Evolutionary conservation across 768 basidiomycete genomes (phyloP), one percentile per base, ranked within the genome.

Genomic region (Amylocystis lapponica): DNA sequence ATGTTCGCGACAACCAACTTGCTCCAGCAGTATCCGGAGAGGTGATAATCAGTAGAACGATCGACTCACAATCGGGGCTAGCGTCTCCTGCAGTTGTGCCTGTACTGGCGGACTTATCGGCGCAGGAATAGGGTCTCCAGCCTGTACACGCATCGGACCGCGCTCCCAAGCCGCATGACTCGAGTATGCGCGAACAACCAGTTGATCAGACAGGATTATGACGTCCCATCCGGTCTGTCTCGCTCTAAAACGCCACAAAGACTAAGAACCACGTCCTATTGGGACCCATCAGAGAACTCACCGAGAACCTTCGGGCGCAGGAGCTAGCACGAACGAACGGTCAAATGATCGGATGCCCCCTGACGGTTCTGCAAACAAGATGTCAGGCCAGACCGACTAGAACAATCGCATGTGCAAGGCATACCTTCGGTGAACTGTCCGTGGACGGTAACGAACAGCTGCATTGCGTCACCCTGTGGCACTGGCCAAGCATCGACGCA

Each of bases 341-440:
- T 96, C 92, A 64, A 99, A 99, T 17, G 93, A 95, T 35, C 95
- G 79, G 19, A 91, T 66, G 10, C 92, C 93, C 41, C 79, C 78
- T 8, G 79, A 70, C 21, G 84, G 82, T 51, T 76, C 84, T 87
- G 48, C 4, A 42, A 22, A 27, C 5, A 4, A 21, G 12, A 22
- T 11, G 32, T 27, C 16, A 41, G 23, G 23, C 21, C 19, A 34
- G 27, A 36, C 16, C 29, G 16, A 32, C 23, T 29, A 17, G 19
- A 12, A 19, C 39, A 27, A n/a, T n/a, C n/a, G n/a, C n/a, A n/a
- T n/a, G 9, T 35, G 44, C 9, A 27, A 21, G 29, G 10, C 72
- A 83, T 55, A 94, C 95, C 73, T 75, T 98, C 95, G 39, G 76
- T 74, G 58, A 95, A 95, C 61, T 97, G 83, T 3, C 94, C 94